Percentiles rank a stretch among this genome's conserved stretches.
Conservation (phyloP, 2,329 filamentous ascomycete genomes). For the Karstenula rhodostoma region DNA sequence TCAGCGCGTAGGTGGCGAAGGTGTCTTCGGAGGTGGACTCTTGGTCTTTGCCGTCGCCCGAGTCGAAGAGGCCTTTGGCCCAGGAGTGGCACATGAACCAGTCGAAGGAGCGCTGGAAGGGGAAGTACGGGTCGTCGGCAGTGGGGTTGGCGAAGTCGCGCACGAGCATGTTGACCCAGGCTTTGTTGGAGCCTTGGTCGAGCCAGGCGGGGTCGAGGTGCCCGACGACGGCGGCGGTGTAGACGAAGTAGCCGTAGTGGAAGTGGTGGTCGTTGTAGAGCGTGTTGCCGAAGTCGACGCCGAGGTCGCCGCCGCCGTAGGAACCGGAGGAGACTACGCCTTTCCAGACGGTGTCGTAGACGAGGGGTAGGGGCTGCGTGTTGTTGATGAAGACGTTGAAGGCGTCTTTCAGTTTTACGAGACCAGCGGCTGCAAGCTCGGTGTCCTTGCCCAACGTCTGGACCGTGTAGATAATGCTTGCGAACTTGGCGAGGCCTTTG, state of each 20-base stretch:
- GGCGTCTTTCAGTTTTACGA: constrained; percentile 60
- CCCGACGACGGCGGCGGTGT: constrained; percentile 84
- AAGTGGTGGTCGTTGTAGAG: constrained; percentile 78
- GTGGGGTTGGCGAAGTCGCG: constrained; percentile 85
- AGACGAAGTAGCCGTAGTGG: constrained; percentile 86
- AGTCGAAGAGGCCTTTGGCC: constrained; percentile 82
- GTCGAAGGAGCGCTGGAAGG: constrained; percentile 77
- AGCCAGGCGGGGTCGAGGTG: constrained; percentile 82
- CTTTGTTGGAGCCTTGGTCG: constrained; percentile 67
- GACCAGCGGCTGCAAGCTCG: constrained; percentile 59
- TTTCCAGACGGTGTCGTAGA: constrained; percentile 73
- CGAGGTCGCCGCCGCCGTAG: constrained; percentile 66
- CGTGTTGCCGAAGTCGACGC: constrained; percentile 89
- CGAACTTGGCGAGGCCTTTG: constrained; percentile 55
- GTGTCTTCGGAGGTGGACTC: constrained; percentile 94
- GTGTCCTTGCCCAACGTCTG: constrained; percentile 69
- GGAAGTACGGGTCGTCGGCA: constrained; percentile 73
- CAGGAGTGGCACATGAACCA: constrained; percentile 94
- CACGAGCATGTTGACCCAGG: constrained; percentile 83
- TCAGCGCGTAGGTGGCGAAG: constrained; percentile 86
- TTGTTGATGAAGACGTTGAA: constrained; percentile 60
- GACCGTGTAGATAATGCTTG: constrained; percentile 54
- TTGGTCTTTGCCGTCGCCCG: constrained; percentile 81
- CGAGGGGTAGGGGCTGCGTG: constrained; percentile 60
- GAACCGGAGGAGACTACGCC: constrained; percentile 79